These are phyloP conservation scores for Ilyonectria mors-panacis DNA, from an alignment of 2,329 filamentous ascomycete genomes.

Conservation along the genomic window DNA sequence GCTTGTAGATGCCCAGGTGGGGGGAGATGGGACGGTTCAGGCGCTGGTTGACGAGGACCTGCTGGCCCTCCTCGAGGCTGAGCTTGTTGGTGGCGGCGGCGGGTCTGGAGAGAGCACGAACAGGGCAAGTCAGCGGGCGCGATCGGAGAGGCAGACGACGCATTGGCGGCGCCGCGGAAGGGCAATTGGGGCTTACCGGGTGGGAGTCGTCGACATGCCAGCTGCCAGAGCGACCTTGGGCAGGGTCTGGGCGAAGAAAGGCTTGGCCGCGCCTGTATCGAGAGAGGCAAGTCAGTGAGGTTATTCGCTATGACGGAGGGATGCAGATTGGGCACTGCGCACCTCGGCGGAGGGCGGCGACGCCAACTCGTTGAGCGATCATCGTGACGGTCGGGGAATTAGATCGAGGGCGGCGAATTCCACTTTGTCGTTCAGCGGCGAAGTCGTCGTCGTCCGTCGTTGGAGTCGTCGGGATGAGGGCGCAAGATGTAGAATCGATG, in stretches of 20 bases:
- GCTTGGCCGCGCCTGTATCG: slow-evolving; percentile 58
- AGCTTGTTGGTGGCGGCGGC: slow-evolving; percentile 70
- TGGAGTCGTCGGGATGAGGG: slow-evolving; percentile 23
- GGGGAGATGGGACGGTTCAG: slow-evolving; percentile 85
- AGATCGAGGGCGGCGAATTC: slow-evolving; percentile 23
- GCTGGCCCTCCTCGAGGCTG: slow-evolving; percentile 65
- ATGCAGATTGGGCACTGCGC: slow-evolving; percentile 43
- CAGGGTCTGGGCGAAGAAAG: slow-evolving; percentile 64
- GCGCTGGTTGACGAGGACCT: slow-evolving; percentile 86
- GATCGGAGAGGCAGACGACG: slow-evolving; percentile 1
- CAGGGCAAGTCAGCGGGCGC: slow-evolving; percentile 21
- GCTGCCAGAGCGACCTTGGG: slow-evolving; percentile 62
- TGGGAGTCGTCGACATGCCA: slow-evolving; percentile 60
- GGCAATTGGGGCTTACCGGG: slow-evolving; percentile 57
- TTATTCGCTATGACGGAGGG: slow-evolving; percentile 33
- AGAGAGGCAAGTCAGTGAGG: slow-evolving; percentile 34
- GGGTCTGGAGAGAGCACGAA: slow-evolving; percentile 55
- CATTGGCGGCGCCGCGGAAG: neutral
- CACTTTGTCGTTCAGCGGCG: slow-evolving; percentile 40
- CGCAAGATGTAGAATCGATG: neutral
- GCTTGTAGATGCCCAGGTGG: slow-evolving; percentile 88
- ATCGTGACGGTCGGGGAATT: slow-evolving; percentile 56
- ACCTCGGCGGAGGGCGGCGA: slow-evolving; percentile 73
- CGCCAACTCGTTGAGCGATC: slow-evolving; percentile 71
- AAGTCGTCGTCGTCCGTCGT: slow-evolving; percentile 39